These are phyloP conservation scores for Pichia ethanolica DNA, from an alignment of 805 yeast species.

Conservation along the genomic window DNA sequence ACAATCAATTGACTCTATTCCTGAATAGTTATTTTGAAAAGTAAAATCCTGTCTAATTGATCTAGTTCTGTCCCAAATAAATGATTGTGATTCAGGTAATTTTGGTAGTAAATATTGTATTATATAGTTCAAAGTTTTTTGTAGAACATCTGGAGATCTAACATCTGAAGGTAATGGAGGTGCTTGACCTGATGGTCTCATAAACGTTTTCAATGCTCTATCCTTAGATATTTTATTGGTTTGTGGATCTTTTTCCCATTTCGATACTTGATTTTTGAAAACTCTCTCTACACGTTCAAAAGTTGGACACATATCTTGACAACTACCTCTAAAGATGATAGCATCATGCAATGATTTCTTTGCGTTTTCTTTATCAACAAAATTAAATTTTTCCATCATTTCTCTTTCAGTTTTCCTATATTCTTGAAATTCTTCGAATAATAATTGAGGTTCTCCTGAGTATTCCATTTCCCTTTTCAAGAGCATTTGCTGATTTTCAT, in stretches of 20 bases:
- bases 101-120: constrained; percentile 54
- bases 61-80: constrained; percentile 95
- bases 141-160: constrained; percentile 77
- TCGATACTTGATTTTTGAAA: constrained; percentile 78
- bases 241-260: constrained; percentile 61
- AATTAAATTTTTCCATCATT: constrained; percentile 70
- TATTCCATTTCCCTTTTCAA: constrained; percentile 37
- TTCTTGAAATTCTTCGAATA: constrained; percentile 67
- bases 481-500: constrained; percentile 61
- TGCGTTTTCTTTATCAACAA: constrained; percentile 82
- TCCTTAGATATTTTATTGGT: constrained; percentile 49
- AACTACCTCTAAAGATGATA: constrained; percentile 78
- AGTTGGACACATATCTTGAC: constrained; percentile 90
- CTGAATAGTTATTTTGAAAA: constrained; percentile 87
- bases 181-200: constrained; percentile 97
- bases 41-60: constrained; percentile 96
- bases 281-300: constrained; percentile 86
- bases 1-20: constrained; percentile 90
- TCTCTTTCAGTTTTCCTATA: constrained; percentile 69
- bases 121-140: constrained; percentile 61
- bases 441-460: constrained; percentile 51
- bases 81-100: constrained; percentile 81
- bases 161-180: constrained; percentile 98
- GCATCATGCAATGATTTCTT: constrained; percentile 85
- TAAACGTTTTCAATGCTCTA: constrained; percentile 82